Evolutionary conservation across 2,329 filamentous ascomycete genomes (phyloP).

Genomic region (Diaporthe ampelina): DNA sequence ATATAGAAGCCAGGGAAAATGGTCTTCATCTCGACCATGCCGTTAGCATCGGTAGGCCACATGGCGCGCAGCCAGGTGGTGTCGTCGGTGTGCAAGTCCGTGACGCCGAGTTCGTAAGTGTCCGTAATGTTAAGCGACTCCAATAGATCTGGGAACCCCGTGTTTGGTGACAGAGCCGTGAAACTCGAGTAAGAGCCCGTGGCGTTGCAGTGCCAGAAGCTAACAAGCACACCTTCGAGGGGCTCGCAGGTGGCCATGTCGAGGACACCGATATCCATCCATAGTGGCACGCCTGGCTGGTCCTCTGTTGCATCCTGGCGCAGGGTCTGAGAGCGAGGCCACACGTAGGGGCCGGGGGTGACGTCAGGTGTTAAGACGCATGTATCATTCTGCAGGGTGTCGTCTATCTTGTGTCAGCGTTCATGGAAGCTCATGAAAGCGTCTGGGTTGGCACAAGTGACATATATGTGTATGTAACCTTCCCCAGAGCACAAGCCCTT

Average conservation of each 20-base stretch:
- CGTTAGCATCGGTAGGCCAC: conserved; percentile 31
- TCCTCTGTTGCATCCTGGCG: conserved; percentile 37
- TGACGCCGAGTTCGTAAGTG: conserved; percentile 23
- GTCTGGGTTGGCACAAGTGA: too few species aligned
- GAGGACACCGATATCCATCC: conserved; percentile 34
- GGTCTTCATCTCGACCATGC: conserved; percentile 35
- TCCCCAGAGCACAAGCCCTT: too few species aligned
- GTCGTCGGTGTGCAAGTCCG: conserved; percentile 34
- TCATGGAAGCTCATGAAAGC: too few species aligned
- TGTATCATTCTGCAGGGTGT: conserved; percentile 36
- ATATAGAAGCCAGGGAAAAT: conserved; percentile 34
- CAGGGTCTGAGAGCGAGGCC: conserved; percentile 34
- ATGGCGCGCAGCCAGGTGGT: conserved; percentile 31
- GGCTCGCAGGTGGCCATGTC: conserved; percentile 39
- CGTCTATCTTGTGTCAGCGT: conserved; percentile 7
- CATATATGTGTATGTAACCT: too few species aligned
- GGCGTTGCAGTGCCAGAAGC: conserved; percentile 38
- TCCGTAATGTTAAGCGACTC: conserved; percentile 26
- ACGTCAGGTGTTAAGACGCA: conserved; percentile 37
- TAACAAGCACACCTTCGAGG: conserved; percentile 26
- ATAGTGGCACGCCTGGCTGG: conserved; percentile 33
- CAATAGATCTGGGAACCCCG: not conserved
- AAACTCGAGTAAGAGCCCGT: conserved; percentile 33
- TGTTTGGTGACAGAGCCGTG: conserved; percentile 31
- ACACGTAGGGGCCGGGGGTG: conserved; percentile 37